phyloP scores from a whole-genome alignment of 2,329 filamentous ascomycete genomes.

The Rutstroemia sydowiana region DNA sequence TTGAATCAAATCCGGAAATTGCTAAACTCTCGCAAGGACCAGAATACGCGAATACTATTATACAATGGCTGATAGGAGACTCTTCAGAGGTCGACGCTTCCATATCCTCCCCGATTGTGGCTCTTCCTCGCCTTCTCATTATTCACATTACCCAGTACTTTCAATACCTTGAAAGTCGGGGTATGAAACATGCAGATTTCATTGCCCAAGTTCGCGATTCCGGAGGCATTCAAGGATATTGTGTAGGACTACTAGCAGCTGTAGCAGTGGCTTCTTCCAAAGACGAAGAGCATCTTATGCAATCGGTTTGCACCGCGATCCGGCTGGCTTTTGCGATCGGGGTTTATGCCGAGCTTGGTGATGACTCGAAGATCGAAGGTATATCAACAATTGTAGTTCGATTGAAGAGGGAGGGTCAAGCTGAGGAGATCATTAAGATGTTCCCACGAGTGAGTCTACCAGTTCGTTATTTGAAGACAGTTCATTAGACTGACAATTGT shows the following conservation, averaged over 20 bases:
- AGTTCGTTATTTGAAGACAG: neutral
- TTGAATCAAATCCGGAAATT: conserved; percentile 14
- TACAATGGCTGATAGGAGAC: neutral
- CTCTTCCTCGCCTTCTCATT: conserved; percentile 1
- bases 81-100: neutral
- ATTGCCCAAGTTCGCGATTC: neutral
- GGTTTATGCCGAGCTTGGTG: conserved; percentile 10
- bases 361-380: conserved; percentile 6
- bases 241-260: conserved; percentile 11
- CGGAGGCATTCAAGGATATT: conserved; percentile 14
- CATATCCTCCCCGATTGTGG: conserved; percentile 6
- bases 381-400: conserved; percentile 7
- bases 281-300: conserved; percentile 10
- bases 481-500: too few species aligned
- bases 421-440: conserved; percentile 1
- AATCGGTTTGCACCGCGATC: conserved; percentile 3
- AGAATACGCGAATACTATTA: neutral
- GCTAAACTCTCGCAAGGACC: neutral
- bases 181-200: conserved; percentile 7
- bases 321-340: conserved; percentile 11
- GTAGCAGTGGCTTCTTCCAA: conserved; percentile 8
- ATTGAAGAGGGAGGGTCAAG: conserved; percentile 10
- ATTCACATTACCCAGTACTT: conserved; percentile 11
- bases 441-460: conserved; percentile 7
- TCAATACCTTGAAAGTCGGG: conserved; percentile 9